A percentile compares a stretch with the other conserved stretches of the same genome.
Evolutionary conservation across 306 rosid species (phyloP).

Genomic region (Dicorynia guianensis): DNA sequence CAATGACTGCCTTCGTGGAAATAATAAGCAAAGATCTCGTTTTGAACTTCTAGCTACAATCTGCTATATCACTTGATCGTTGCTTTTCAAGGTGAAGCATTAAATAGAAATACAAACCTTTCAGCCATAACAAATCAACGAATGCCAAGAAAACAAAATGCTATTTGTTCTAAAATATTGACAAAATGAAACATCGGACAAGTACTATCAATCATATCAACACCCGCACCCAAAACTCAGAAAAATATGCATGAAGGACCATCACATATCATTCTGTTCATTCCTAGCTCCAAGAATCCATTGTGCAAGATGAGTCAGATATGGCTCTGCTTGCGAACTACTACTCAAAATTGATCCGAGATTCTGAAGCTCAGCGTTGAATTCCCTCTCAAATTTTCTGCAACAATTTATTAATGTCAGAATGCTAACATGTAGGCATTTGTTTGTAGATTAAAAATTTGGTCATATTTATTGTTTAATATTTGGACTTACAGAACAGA

Average conservation of each 20-base stretch:
- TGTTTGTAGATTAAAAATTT: too few species aligned
- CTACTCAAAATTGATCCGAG: constrained; percentile 80
- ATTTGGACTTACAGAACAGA: constrained; percentile 81
- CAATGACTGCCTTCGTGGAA: background rate
- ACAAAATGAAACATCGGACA: background rate
- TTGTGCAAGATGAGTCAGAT: constrained; percentile 84
- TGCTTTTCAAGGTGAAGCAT: background rate
- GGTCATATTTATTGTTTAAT: background rate
- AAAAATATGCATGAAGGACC: background rate
- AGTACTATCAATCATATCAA: background rate
- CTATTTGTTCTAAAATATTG: too few species aligned
- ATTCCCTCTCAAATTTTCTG: constrained; percentile 92
- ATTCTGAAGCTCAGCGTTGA: constrained; percentile 81
- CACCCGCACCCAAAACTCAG: background rate
- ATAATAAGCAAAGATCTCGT: background rate
- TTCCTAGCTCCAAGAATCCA: constrained; percentile 77
- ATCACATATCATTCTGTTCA: constrained; percentile 52
- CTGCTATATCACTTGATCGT: background rate
- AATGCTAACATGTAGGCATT: background rate
- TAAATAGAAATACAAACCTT: background rate
- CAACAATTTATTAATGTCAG: constrained; percentile 41
- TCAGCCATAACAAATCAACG: background rate
- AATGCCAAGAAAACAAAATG: background rate
- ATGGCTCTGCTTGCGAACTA: constrained; percentile 87
- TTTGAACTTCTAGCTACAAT: background rate